phyloP scores from a whole-genome alignment of 2,329 filamentous ascomycete genomes.

The Cyphellophora europaea region DNA sequence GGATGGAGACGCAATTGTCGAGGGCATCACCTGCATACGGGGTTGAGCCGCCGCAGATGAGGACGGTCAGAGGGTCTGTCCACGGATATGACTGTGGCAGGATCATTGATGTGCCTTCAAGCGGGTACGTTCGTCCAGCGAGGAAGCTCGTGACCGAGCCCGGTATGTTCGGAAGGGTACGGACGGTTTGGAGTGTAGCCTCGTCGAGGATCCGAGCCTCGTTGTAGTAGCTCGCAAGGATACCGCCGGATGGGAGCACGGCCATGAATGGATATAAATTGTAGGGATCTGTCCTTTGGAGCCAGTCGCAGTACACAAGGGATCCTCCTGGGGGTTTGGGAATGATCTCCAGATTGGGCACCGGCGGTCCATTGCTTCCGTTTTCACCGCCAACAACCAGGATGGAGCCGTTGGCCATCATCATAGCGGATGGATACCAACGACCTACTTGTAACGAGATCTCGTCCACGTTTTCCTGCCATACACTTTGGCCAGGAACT shows the following conservation, averaged over 20 bases:
- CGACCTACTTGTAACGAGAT: slow-evolving; percentile 49
- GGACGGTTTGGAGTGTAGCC: slow-evolving; percentile 47
- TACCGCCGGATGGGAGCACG: slow-evolving; percentile 52
- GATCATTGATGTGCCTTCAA: slow-evolving; percentile 54
- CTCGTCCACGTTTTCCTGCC: slow-evolving; percentile 50
- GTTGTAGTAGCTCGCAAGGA: slow-evolving; percentile 58
- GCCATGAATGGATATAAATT: slow-evolving; percentile 59
- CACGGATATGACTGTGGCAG: slow-evolving; percentile 56
- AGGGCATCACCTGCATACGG: slow-evolving; percentile 45
- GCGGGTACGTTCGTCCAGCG: slow-evolving; percentile 57
- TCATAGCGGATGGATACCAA: slow-evolving; percentile 57
- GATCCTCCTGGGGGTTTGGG: slow-evolving; percentile 33
- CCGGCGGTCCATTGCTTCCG: slow-evolving; percentile 51
- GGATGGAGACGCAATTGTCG: slow-evolving; percentile 57
- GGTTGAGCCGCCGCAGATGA: slow-evolving; percentile 58
- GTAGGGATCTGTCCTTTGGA: slow-evolving; percentile 54
- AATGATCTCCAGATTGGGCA: slow-evolving; percentile 54
- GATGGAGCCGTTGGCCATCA: slow-evolving; percentile 57
- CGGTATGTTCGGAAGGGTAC: slow-evolving; percentile 52
- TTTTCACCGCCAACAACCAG: slow-evolving; percentile 55
- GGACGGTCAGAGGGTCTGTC: slow-evolving; percentile 47
- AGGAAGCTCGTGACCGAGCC: slow-evolving; percentile 50
- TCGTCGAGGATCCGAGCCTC: slow-evolving; percentile 58
- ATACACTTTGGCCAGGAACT: slow-evolving; percentile 50
- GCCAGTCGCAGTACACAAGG: slow-evolving; percentile 49